Conservation (phyloP, 805 yeast species). For the Huiozyma naganishii region DNA sequence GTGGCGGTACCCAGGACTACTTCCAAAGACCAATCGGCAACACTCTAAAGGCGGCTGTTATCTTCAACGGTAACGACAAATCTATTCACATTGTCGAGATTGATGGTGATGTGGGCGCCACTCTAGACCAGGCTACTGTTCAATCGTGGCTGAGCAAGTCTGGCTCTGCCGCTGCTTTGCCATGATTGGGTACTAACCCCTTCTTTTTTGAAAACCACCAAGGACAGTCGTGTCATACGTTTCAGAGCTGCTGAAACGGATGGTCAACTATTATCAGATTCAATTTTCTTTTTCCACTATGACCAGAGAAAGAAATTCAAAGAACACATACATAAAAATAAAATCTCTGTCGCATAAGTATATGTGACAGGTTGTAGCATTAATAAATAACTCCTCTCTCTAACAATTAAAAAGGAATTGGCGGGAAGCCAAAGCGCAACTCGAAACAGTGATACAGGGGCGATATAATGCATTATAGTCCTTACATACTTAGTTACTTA, state of each 20-base stretch:
- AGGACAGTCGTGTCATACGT: not conserved
- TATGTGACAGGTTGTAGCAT: too few relatives aligned
- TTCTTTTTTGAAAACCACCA: not conserved
- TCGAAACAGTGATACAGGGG: too few relatives aligned
- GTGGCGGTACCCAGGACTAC: constrained; percentile 84
- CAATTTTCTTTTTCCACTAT: too few relatives aligned
- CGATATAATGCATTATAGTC: too few relatives aligned
- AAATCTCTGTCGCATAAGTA: too few relatives aligned
- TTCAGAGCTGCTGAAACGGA: not conserved
- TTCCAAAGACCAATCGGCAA: constrained; percentile 72
- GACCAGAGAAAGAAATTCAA: too few relatives aligned
- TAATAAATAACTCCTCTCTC: too few relatives aligned
- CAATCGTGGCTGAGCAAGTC: constrained; percentile 42
- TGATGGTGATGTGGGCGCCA: constrained; percentile 44
- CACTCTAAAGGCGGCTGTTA: constrained; percentile 80
- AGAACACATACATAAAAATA: too few relatives aligned
- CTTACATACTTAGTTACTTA: not conserved
- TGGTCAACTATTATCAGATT: not conserved
- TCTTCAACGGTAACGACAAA: constrained; percentile 45
- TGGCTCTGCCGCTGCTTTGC: constrained; percentile 38
- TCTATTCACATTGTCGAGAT: constrained; percentile 50
- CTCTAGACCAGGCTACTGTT: constrained; percentile 49
- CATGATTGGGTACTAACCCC: constrained; percentile 2
- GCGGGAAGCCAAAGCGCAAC: too few relatives aligned
- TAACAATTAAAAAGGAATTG: too few relatives aligned